Evolutionary conservation across 225 moss, liverwort and hornwort species (phyloP), one percentile per base, ranked within the genome.

Genomic region (Bryum argenteum): DNA sequence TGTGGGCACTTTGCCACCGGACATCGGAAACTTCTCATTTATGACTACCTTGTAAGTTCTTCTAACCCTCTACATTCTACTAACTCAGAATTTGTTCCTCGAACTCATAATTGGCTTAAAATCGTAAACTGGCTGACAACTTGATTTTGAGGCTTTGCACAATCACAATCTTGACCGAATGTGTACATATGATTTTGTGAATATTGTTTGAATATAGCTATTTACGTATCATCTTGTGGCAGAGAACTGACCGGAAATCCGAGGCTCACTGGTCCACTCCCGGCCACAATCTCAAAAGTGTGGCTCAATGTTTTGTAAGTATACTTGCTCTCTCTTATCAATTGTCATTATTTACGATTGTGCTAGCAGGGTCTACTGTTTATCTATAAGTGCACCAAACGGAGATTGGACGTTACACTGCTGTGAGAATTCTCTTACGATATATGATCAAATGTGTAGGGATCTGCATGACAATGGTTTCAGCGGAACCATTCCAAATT

Each of bases 161-260:
- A 26, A 26, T 26, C 26, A 26, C 26, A 26, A 26, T 26, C 26
- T 26, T 4, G 26, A 26, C 4, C 4, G 26, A 26, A 26, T 26
- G 26, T 26, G 26, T 26, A 26, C 26, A 26, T 2, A 26, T 26
- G 26, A 26, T 26, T 26, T 26, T 2, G 4, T n/a, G n/a, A n/a
- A n/a, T n/a, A n/a, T n/a, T n/a, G n/a, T 28, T 28, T 28, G 28
- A 28, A 33, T 33, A 33, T 33, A 6, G 33, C 33, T 6, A 33
- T 33, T 33, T 0, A 33, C 33, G 5, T 6, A 33, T 6, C 5
- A 2, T 33, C 33, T 3, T 33, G 33, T 44, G 44, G 44, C 59
- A 80, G 75, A 26, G 24, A 71, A 66, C n/a, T 80, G 66, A 71
- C 75, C 23, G 80, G 75, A 61, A 80, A 80, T 71, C 55, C 70